A percentile compares a stretch with the other conserved stretches of the same genome.
phyloP scores from a whole-genome alignment of 2,329 filamentous ascomycete genomes.

The Talaromyces amestolkiae region DNA sequence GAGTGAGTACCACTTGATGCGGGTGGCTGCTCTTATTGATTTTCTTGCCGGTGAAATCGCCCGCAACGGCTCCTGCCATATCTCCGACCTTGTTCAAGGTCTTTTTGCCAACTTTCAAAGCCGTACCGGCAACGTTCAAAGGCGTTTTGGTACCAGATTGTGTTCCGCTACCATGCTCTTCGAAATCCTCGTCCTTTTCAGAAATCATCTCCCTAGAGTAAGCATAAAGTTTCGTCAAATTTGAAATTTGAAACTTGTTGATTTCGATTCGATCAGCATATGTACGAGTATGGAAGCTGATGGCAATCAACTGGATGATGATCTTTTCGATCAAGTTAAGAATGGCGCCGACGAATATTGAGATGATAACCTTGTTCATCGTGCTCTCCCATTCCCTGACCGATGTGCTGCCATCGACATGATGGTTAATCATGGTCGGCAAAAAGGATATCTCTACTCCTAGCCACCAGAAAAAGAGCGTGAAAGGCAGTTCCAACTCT shows the following conservation, averaged over 20 bases:
- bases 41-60: constrained; percentile 80
- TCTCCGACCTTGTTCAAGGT: constrained; percentile 79
- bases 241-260: constrained; percentile 84
- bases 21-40: constrained; percentile 71
- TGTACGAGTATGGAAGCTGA: constrained; percentile 85
- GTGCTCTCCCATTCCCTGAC: constrained; percentile 69
- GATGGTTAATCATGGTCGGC: constrained; percentile 72
- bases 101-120: constrained; percentile 70
- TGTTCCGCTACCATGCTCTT: constrained; percentile 47
- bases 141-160: constrained; percentile 69
- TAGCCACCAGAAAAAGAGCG: constrained; percentile 89
- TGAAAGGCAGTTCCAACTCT: constrained; percentile 78
- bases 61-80: constrained; percentile 79
- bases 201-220: constrained; percentile 64
- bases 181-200: constrained; percentile 74
- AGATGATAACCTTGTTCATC: constrained; percentile 81
- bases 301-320: constrained; percentile 89
- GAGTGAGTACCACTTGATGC: constrained; percentile 75
- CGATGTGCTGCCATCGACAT: constrained; percentile 51
- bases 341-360: constrained; percentile 73
- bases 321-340: constrained; percentile 91
- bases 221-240: constrained; percentile 62
- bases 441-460: constrained; percentile 81
- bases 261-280: constrained; percentile 87
- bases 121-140: constrained; percentile 64